Conservation (phyloP, 176 grass and related monocot species). For the Guadua angustifolia region DNA sequence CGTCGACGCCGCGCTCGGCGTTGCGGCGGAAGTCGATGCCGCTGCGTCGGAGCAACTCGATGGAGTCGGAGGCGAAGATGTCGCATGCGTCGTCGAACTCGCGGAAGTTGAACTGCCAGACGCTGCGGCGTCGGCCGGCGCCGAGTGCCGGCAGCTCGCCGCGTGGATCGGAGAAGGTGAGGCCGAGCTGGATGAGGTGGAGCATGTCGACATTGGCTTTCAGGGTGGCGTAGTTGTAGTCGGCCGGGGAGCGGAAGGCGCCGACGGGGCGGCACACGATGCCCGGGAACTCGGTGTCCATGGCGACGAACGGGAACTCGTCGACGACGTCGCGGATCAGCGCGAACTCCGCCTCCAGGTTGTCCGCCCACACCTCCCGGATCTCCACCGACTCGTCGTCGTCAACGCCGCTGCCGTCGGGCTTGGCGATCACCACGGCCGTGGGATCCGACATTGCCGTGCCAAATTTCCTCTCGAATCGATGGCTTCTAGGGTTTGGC, state of each 20-base stretch:
- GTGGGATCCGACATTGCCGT: conserved; percentile 43
- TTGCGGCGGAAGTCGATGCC: conserved; percentile 91
- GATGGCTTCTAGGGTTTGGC: conserved; percentile 48
- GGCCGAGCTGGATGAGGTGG: conserved; percentile 90
- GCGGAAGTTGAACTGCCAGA: conserved; percentile 98
- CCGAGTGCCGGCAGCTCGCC: conserved; percentile 77
- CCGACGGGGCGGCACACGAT: conserved; percentile 85
- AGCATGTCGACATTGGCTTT: conserved; percentile 99
- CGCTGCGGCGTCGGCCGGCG: conserved; percentile 61
- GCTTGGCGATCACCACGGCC: conserved; percentile 39
- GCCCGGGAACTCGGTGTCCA: conserved; percentile 99
- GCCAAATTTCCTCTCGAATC: not conserved
- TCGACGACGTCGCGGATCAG: conserved; percentile 94
- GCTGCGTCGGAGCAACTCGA: conserved; percentile 86
- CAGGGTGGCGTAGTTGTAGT: conserved; percentile 97
- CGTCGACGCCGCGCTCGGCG: conserved; percentile 70
- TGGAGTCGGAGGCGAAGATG: conserved; percentile 84
- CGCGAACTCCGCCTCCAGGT: conserved; percentile 80
- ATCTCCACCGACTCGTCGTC: conserved; percentile 83
- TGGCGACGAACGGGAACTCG: conserved; percentile 88
- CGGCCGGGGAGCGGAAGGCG: conserved; percentile 70
- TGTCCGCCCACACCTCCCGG: conserved; percentile 97
- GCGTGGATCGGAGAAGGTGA: conserved; percentile 76
- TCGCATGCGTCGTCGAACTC: conserved; percentile 83
- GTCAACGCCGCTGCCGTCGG: conserved; percentile 28